Conservation (phyloP, 371 early-diverging fungal species). For the Apophysomyces sp. region DNA sequence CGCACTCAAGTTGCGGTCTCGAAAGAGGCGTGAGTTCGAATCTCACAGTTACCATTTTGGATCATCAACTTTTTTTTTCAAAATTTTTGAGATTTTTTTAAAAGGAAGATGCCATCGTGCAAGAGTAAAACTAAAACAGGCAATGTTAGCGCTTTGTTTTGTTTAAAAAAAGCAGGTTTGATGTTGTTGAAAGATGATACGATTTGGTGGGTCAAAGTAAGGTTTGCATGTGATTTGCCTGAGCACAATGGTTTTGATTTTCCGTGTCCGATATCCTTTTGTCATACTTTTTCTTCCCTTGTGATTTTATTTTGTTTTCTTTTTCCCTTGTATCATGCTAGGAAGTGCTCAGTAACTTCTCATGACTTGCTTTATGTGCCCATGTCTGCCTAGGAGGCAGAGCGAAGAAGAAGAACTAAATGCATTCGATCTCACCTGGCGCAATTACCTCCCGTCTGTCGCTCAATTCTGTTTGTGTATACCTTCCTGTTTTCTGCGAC, state of each 20-base stretch:
- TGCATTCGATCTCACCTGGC: constrained; percentile 50
- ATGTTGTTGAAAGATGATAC: too few relatives aligned
- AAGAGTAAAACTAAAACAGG: too few relatives aligned
- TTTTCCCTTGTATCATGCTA: background rate
- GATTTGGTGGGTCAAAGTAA: background rate
- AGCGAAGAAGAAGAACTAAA: constrained; percentile 21
- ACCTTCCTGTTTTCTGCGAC: constrained; percentile 6
- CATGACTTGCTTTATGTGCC: constrained; percentile 3
- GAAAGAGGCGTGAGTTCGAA: too few relatives aligned
- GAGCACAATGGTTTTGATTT: constrained; percentile 1
- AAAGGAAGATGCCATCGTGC: too few relatives aligned
- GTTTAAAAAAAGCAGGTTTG: too few relatives aligned
- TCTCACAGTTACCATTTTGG: too few relatives aligned
- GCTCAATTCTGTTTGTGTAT: constrained; percentile 28
- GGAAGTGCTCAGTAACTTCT: background rate
- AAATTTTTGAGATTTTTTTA: too few relatives aligned
- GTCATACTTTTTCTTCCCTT: background rate
- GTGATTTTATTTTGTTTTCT: background rate
- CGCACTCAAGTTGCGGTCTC: too few relatives aligned
- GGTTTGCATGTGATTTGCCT: background rate
- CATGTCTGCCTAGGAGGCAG: constrained; percentile 16
- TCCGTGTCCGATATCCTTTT: background rate
- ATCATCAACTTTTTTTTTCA: too few relatives aligned
- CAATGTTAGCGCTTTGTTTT: too few relatives aligned
- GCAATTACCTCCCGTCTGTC: constrained; percentile 40